phyloP scores from a whole-genome alignment of 2,329 filamentous ascomycete genomes.

The Sarocladiaceae sp. region DNA sequence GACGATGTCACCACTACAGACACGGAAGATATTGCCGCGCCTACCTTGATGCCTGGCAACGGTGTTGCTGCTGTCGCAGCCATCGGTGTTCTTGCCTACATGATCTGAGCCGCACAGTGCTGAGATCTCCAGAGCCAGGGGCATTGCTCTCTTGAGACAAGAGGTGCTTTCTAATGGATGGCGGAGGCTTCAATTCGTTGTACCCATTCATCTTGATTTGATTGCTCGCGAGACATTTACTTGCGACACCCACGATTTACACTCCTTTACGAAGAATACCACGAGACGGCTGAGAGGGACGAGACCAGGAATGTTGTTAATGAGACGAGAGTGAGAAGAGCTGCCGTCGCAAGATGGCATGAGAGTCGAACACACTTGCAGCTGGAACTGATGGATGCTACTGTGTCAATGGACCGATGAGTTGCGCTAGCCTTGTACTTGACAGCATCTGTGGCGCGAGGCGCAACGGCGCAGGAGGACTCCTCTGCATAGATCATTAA shows the following conservation, averaged over 20 bases:
- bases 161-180: too few relatives aligned
- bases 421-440: not conserved
- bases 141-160: slow-evolving; percentile 8
- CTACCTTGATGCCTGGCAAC: slow-evolving; percentile 40
- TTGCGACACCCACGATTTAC: slow-evolving; percentile 14
- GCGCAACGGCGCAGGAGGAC: slow-evolving; percentile 3
- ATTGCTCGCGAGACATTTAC: not conserved
- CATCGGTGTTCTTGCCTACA: slow-evolving; percentile 47
- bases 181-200: slow-evolving; percentile 24
- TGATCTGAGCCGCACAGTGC: slow-evolving; percentile 35
- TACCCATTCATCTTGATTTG: slow-evolving; percentile 25
- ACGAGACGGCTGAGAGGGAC: slow-evolving; percentile 6
- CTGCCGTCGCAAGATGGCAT: not conserved
- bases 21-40: slow-evolving; percentile 29
- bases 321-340: not conserved
- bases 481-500: slow-evolving; percentile 6
- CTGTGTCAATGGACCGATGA: slow-evolving; percentile 6
- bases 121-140: slow-evolving; percentile 10
- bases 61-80: slow-evolving; percentile 44
- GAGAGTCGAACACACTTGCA: not conserved
- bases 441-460: slow-evolving; percentile 5
- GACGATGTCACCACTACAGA: slow-evolving; percentile 28
- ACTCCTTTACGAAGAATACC: slow-evolving; percentile 15
- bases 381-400: not conserved
- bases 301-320: not conserved